phyloP scores from a whole-genome alignment of 805 yeast species.

The Cyberlindnera mrakii region DNA sequence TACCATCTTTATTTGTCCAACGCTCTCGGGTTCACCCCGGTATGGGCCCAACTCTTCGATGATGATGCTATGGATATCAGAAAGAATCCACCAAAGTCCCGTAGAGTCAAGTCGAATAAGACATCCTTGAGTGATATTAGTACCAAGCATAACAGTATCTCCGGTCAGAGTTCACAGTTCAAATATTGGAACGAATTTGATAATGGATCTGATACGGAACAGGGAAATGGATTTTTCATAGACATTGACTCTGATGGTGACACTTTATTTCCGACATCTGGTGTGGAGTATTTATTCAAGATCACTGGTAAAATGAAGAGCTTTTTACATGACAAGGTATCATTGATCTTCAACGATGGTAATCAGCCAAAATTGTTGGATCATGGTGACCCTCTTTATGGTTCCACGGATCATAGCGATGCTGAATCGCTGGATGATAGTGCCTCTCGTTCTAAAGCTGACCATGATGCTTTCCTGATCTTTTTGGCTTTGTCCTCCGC shows the following conservation, averaged over 20 bases:
- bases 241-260: slow-evolving; percentile 28
- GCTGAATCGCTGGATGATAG: slow-evolving; percentile 9
- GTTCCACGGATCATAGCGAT: slow-evolving; percentile 8
- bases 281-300: slow-evolving; percentile 26
- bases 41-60: slow-evolving; percentile 33
- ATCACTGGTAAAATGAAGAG: slow-evolving; percentile 9
- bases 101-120: slow-evolving; percentile 5
- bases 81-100: slow-evolving; percentile 32
- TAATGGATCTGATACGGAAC: slow-evolving; percentile 49
- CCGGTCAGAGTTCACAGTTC: slow-evolving; percentile 18
- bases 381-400: background rate
- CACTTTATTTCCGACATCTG: slow-evolving; percentile 13
- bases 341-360: slow-evolving; percentile 12
- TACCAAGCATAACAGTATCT: slow-evolving; percentile 1
- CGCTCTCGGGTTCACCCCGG: slow-evolving; percentile 28
- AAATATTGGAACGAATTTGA: slow-evolving; percentile 69
- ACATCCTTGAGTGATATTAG: slow-evolving; percentile 6
- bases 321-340: slow-evolving; percentile 11
- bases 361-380: background rate
- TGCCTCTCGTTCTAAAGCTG: slow-evolving; percentile 6
- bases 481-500: slow-evolving; percentile 38
- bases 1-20: slow-evolving; percentile 24
- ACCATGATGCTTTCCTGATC: slow-evolving; percentile 38
- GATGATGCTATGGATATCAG: slow-evolving; percentile 35
- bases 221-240: slow-evolving; percentile 31